A percentile compares a stretch with the other conserved stretches of the same genome.
These are phyloP conservation scores for Pichia phayaonensis DNA, from an alignment of 805 yeast genomes.

Conservation along the genomic window DNA sequence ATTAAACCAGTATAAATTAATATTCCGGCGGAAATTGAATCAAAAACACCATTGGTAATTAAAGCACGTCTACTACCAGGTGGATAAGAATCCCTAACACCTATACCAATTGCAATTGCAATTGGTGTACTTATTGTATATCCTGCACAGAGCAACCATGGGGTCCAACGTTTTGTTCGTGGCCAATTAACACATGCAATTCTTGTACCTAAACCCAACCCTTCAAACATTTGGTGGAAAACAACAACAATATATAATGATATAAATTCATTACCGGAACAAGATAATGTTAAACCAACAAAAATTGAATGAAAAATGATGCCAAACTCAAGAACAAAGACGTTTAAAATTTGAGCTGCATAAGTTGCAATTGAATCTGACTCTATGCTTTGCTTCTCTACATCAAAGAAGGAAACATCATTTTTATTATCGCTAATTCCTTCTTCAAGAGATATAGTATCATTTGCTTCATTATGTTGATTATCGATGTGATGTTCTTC, in stretches of 20 bases:
- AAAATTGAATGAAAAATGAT: slow-evolving; percentile 77
- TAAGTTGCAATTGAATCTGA: slow-evolving; percentile 27
- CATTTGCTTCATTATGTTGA: not conserved
- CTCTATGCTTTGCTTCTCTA: slow-evolving; percentile 3
- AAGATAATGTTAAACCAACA: slow-evolving; percentile 70
- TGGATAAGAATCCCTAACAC: slow-evolving; percentile 55
- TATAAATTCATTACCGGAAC: slow-evolving; percentile 68
- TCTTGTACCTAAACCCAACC: slow-evolving; percentile 77
- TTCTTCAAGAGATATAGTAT: not conserved
- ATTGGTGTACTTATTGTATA: slow-evolving; percentile 61
- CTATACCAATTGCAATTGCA: slow-evolving; percentile 72
- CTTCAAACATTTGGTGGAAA: slow-evolving; percentile 80
- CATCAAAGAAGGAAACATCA: not conserved
- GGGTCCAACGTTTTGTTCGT: slow-evolving; percentile 37
- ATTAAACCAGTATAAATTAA: slow-evolving; percentile 70
- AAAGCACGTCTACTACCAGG: slow-evolving; percentile 52
- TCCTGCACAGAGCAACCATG: slow-evolving; percentile 47
- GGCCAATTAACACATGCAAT: slow-evolving; percentile 50
- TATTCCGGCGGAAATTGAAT: slow-evolving; percentile 72
- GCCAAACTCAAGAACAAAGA: slow-evolving; percentile 68
- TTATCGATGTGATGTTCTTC: not conserved
- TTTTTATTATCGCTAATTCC: not conserved
- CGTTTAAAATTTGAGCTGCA: slow-evolving; percentile 47
- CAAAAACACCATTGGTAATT: slow-evolving; percentile 65
- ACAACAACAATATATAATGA: slow-evolving; percentile 62